phyloP scores from a whole-genome alignment of 331 rosid species.

The Malus hybrid region DNA sequence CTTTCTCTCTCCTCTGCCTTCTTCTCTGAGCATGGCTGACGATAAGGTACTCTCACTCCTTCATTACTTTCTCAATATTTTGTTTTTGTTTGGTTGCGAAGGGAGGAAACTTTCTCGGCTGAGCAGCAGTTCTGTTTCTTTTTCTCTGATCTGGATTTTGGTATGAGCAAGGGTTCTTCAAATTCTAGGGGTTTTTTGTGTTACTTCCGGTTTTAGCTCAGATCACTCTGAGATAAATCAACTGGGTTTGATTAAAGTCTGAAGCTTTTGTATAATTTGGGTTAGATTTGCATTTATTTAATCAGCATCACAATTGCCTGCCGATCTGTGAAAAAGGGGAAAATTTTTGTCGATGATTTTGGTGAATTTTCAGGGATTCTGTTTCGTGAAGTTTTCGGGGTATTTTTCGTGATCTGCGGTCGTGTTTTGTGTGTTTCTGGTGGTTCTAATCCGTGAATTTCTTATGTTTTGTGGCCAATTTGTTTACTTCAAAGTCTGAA shows the following conservation, averaged over 20 bases:
- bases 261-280: background rate
- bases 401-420: background rate
- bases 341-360: background rate
- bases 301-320: background rate
- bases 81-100: constrained; percentile 20
- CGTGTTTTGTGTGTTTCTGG: background rate
- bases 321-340: background rate
- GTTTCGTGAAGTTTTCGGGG: background rate
- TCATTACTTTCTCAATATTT: background rate
- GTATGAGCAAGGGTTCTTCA: background rate
- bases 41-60: constrained; percentile 57
- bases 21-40: constrained; percentile 60
- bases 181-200: background rate
- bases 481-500: background rate
- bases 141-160: background rate
- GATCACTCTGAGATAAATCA: background rate
- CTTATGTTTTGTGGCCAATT: background rate
- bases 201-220: background rate
- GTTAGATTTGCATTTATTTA: background rate
- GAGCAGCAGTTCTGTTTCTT: background rate
- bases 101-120: background rate
- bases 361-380: background rate
- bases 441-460: background rate
- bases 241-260: background rate
- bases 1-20: background rate